Conservation (phyloP, 2,329 filamentous ascomycete species). For the Diaporthe longicolla region DNA sequence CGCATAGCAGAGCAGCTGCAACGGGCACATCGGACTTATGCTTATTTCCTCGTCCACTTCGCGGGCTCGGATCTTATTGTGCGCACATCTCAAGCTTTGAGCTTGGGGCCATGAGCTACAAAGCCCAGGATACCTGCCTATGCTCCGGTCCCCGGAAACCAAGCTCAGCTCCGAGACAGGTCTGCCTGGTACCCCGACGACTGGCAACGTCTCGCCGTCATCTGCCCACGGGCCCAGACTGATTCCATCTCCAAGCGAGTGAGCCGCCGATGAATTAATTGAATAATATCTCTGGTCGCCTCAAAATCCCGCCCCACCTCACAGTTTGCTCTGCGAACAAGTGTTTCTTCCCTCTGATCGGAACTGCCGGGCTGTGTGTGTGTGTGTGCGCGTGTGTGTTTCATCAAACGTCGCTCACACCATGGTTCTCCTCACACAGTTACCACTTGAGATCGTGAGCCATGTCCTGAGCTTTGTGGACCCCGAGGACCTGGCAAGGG, state of each 20-base stretch:
- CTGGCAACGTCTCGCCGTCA: conserved; percentile 22
- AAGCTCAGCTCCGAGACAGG: conserved; percentile 13
- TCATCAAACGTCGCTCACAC: not conserved
- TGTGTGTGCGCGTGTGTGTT: not conserved
- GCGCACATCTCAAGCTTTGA: conserved; percentile 13
- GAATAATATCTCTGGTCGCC: not conserved
- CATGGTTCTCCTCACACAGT: conserved; percentile 55
- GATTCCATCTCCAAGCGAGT: not conserved
- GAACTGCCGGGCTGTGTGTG: not conserved
- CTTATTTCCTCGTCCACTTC: conserved; percentile 25
- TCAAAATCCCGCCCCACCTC: not conserved
- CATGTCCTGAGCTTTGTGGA: conserved; percentile 70
- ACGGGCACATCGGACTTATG: conserved; percentile 30
- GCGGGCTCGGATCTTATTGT: conserved; percentile 19
- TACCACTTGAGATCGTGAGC: conserved; percentile 76
- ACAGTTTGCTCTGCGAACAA: no score
- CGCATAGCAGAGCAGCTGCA: no score
- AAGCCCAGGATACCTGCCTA: not conserved
- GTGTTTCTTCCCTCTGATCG: no score
- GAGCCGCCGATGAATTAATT: not conserved
- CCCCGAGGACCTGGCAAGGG: conserved; percentile 67
- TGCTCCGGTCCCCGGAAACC: conserved; percentile 2
- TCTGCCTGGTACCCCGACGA: conserved; percentile 19
- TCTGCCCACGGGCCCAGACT: not conserved
- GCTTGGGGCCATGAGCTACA: not conserved